Evolutionary conservation across 75 land plant species (phyloP).

Genomic region (Pseudotsuga menziesii): DNA sequence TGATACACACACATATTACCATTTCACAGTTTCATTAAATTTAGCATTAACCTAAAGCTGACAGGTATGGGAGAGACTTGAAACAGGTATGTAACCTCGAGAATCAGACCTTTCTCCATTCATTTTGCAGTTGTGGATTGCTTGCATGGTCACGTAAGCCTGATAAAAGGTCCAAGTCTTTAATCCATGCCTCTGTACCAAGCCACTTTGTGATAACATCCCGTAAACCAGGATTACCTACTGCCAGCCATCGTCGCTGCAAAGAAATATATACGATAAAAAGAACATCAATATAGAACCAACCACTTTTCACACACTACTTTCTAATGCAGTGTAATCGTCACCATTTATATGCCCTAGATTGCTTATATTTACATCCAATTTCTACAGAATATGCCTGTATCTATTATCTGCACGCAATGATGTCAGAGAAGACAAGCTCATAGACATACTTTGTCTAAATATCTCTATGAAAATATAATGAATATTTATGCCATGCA

Average conservation of each 20-base stretch:
- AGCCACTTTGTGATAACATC: slow-evolving; percentile 71
- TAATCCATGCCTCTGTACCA: slow-evolving; percentile 81
- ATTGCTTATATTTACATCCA: not conserved
- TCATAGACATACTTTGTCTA: not conserved
- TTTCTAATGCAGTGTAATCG: not conserved
- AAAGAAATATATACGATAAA: slow-evolving; percentile 1
- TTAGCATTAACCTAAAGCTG: not conserved
- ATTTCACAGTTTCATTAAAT: too few relatives aligned
- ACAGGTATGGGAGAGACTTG: not conserved
- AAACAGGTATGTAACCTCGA: not conserved
- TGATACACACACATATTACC: too few relatives aligned
- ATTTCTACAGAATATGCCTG: too few relatives aligned
- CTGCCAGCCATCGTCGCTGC: slow-evolving; percentile 78
- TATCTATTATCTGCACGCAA: not conserved
- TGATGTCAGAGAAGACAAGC: not conserved
- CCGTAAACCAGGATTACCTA: slow-evolving; percentile 58
- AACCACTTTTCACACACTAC: not conserved
- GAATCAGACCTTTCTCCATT: slow-evolving; percentile 57
- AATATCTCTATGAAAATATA: not conserved
- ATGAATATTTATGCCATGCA: not conserved
- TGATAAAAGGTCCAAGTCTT: slow-evolving; percentile 47
- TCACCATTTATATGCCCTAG: not conserved
- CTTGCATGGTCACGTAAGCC: slow-evolving; percentile 53
- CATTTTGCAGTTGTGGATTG: slow-evolving; percentile 45
- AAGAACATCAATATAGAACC: not conserved